Evolutionary conservation across 106 monocot genomes (phyloP).

Genomic region (Dendrobium chrysotoxum): DNA sequence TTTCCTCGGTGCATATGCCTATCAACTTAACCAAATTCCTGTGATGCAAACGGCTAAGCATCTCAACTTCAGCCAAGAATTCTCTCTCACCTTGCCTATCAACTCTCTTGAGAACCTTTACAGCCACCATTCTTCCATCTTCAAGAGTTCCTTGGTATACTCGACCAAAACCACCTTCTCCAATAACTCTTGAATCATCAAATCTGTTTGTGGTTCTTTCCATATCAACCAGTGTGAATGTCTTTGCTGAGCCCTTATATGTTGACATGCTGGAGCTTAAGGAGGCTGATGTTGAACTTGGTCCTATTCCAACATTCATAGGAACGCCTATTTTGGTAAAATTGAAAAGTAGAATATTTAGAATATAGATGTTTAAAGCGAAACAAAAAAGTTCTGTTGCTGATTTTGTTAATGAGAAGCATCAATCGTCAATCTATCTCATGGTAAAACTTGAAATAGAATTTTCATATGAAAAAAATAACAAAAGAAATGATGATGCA

Average conservation of each 20-base stretch:
- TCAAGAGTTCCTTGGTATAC: conserved; percentile 69
- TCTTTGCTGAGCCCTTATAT: conserved; percentile 51
- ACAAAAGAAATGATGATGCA: not conserved
- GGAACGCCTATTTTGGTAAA: conserved; percentile 10
- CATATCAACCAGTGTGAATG: conserved; percentile 60
- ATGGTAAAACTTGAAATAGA: not conserved
- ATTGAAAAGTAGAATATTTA: not conserved
- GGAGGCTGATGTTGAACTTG: conserved; percentile 50
- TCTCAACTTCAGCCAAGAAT: conserved; percentile 86
- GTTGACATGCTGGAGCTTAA: conserved; percentile 55
- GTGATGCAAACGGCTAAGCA: conserved; percentile 87
- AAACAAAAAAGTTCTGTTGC: not conserved
- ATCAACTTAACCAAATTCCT: conserved; percentile 77
- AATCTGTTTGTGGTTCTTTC: conserved; percentile 65
- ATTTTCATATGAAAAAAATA: not conserved
- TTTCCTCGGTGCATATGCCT: conserved; percentile 74
- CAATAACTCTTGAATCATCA: conserved; percentile 52
- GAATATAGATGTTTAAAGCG: not conserved
- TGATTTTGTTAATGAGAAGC: too few relatives aligned
- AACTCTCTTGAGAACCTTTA: conserved; percentile 83
- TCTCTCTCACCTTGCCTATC: conserved; percentile 71
- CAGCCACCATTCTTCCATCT: conserved; percentile 57
- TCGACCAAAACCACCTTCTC: conserved; percentile 91
- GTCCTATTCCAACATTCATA: conserved; percentile 26
- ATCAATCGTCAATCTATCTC: too few relatives aligned